Evolutionary conservation across 2,329 filamentous ascomycete species (phyloP), one percentile per base, ranked within the genome.

Genomic region (Diaporthe aspalathi): DNA sequence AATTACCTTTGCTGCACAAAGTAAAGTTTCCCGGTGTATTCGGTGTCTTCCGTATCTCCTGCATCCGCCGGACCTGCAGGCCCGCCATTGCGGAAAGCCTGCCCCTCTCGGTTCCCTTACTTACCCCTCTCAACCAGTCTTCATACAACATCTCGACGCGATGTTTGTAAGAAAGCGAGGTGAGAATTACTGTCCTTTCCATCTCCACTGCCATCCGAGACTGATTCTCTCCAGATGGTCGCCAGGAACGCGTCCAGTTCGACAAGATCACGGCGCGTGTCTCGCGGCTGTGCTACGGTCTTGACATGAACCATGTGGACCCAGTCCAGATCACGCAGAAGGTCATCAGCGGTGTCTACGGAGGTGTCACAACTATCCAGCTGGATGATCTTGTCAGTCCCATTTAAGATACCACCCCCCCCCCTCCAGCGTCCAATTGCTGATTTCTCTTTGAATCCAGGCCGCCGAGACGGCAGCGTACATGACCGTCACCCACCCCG

Each of bases 201-300:
- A 47, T 38, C 29, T 38, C 17, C 8, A 35, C 17, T 22, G 7
- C 32, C 22, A 27, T 3, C 20, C 5, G 53, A 63, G 3, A 53
- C 71, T 73, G 65, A 71, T 38, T 40, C 9, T 27, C 12, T 20
- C 14, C 70, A 98, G 96, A 99, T 89, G 95, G 95, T 85, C 96
- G 96, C 88, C 97, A 98, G 88, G 96, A 99, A 89, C 96, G 96
- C 84, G 96, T 99, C 76, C 96, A 99, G 84, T 99, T 99, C 87
- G 96, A 99, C 89, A 99, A 99, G 88, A 99, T 99, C 90, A 98
- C 96, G 80, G 96, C 96, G 79, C 94, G 96, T 84, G 96, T 99
- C 77, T 98, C 96, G 57, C 91, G 96, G 79, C 88, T 99, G 80
- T 99, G 96, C 89, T 99, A 99, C 83, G 95, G 95, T 76, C 92